phyloP scores from a whole-genome alignment of 2,329 filamentous ascomycete genomes.

The Remersonia thermophila region DNA sequence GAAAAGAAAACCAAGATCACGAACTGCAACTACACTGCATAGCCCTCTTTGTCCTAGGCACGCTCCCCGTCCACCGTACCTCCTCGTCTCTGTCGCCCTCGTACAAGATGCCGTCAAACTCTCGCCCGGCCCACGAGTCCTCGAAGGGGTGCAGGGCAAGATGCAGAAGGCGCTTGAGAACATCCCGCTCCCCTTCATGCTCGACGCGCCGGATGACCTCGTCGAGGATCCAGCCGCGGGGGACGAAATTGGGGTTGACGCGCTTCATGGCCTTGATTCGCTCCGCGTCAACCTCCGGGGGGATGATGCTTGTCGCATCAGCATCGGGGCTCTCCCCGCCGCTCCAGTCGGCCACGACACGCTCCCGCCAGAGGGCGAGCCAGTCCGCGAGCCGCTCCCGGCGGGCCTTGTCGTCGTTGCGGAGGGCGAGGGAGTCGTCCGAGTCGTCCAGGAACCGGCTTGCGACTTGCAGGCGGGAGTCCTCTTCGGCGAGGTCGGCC shows the following conservation, averaged over 20 bases:
- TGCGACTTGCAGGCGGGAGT: constrained; percentile 54
- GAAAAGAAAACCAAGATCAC: constrained; percentile 25
- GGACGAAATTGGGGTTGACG: constrained; percentile 88
- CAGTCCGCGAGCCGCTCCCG: constrained; percentile 43
- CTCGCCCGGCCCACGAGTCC: constrained; percentile 54
- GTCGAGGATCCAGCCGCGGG: constrained; percentile 83
- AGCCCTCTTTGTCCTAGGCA: constrained; percentile 62
- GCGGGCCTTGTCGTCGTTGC: no score
- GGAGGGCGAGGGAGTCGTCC: no score
- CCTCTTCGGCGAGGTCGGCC: constrained; percentile 43
- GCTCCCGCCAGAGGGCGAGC: constrained; percentile 65
- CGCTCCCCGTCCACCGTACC: constrained; percentile 71
- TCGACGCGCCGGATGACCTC: constrained; percentile 86
- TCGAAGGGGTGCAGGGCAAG: constrained; percentile 77
- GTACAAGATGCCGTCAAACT: constrained; percentile 30
- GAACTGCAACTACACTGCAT: constrained; percentile 97
- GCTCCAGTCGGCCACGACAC: constrained; percentile 57
- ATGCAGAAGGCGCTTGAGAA: constrained; percentile 66
- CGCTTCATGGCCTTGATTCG: constrained; percentile 64
- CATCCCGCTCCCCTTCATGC: constrained; percentile 66
- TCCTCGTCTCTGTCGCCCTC: constrained; percentile 59
- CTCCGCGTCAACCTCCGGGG: constrained; percentile 39
- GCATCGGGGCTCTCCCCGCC: no score
- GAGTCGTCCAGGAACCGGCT: constrained; percentile 12
- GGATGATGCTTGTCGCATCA: no score